These are phyloP conservation scores for Cryptomeria japonica DNA, from an alignment of 75 land plant genomes.

Conservation along the genomic window DNA sequence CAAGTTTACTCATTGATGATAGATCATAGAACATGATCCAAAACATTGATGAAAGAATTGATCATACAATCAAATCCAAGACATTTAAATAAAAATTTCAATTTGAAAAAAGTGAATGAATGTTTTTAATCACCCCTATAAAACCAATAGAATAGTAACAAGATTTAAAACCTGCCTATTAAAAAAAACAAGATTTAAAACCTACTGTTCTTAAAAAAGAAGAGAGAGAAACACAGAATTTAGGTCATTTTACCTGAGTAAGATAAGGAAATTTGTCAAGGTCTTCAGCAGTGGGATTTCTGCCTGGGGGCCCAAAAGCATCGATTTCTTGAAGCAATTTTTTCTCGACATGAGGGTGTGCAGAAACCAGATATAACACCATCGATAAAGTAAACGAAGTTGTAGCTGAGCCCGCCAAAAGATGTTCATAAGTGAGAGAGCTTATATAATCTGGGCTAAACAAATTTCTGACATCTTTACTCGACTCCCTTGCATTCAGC, in stretches of 20 bases:
- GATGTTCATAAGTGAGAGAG: conserved; percentile 70
- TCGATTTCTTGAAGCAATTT: conserved; percentile 74
- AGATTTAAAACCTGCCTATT: too few relatives aligned
- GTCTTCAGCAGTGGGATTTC: conserved; percentile 47
- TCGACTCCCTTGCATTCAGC: conserved; percentile 40
- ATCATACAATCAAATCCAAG: too few relatives aligned
- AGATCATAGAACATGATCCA: too few relatives aligned
- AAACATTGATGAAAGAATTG: too few relatives aligned
- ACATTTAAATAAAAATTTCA: too few relatives aligned
- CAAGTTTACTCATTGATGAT: too few relatives aligned
- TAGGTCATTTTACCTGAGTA: conserved; percentile 46
- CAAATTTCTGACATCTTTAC: conserved; percentile 21
- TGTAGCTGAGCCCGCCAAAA: conserved; percentile 72
- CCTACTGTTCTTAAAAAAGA: neutral
- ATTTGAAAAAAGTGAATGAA: too few relatives aligned
- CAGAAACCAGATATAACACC: conserved; percentile 50
- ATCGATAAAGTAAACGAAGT: conserved; percentile 60
- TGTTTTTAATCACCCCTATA: too few relatives aligned
- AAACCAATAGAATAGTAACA: too few relatives aligned
- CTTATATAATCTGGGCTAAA: conserved; percentile 56
- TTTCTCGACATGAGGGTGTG: conserved; percentile 58
- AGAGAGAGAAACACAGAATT: too few relatives aligned
- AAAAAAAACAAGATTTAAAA: too few relatives aligned
- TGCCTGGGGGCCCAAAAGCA: conserved; percentile 40
- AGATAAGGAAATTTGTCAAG: conserved; percentile 72